A percentile compares a stretch with the other conserved stretches of the same genome.
phyloP scores from a whole-genome alignment of 2,329 filamentous ascomycete species.

The Volutella citrinella region DNA sequence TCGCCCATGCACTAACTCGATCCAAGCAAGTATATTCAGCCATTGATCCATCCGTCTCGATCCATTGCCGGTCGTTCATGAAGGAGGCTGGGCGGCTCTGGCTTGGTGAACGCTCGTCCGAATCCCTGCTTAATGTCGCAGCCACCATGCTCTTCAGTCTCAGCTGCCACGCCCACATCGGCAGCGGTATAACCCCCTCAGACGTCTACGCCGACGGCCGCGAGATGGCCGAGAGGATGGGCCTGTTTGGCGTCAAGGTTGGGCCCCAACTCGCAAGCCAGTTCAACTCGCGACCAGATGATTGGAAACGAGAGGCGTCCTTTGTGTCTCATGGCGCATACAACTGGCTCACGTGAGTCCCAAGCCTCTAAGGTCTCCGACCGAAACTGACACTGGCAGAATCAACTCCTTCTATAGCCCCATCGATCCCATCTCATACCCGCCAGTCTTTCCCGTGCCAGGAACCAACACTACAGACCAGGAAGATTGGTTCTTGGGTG shows the following conservation, averaged over 20 bases:
- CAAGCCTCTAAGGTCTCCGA: too few species aligned
- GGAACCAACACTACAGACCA: background rate
- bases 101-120: slow-evolving; percentile 13
- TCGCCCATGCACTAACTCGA: background rate
- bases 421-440: slow-evolving; percentile 7
- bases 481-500: slow-evolving; percentile 14
- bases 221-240: slow-evolving; percentile 7
- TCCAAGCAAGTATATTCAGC: slow-evolving; percentile 3
- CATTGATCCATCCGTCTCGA: background rate
- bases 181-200: too few species aligned
- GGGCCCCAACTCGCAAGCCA: background rate
- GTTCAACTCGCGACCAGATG: background rate
- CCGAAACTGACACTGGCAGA: background rate
- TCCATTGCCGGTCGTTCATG: slow-evolving; percentile 10
- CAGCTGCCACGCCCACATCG: slow-evolving; percentile 8
- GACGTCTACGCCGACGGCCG: slow-evolving; percentile 1
- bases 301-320: background rate
- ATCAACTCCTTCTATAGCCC: slow-evolving; percentile 2
- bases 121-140: slow-evolving; percentile 13
- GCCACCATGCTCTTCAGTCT: slow-evolving; percentile 12
- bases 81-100: slow-evolving; percentile 10
- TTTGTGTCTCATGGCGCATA: slow-evolving; percentile 1
- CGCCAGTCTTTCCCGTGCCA: slow-evolving; percentile 13
- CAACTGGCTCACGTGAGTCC: slow-evolving; percentile 2
- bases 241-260: slow-evolving; percentile 2